Percentiles rank a stretch among this genome's conserved stretches.
Evolutionary conservation across 495 filamentous ascomycete genomes (phyloP).

Genomic region (Talaromyces adpressus): DNA sequence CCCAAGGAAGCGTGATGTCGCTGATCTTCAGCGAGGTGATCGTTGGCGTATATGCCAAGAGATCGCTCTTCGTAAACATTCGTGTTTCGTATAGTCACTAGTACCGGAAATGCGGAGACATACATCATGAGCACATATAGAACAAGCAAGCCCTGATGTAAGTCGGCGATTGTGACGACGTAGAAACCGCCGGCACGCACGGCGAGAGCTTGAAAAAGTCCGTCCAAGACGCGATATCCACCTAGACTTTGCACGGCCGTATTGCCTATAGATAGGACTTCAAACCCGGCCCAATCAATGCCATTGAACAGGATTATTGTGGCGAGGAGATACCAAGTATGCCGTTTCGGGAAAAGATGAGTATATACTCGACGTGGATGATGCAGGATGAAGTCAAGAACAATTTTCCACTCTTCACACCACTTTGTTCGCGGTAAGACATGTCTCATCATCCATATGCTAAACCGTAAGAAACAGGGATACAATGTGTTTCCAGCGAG

Average conservation of each 20-base stretch:
- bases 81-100: slow-evolving; percentile 56
- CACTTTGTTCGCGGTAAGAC: slow-evolving; percentile 33
- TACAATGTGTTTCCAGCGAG: slow-evolving; percentile 79
- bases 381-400: slow-evolving; percentile 70
- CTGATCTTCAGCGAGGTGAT: slow-evolving; percentile 14
- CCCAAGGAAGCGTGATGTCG: slow-evolving; percentile 2
- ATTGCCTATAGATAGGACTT: slow-evolving; percentile 72
- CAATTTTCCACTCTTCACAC: slow-evolving; percentile 50
- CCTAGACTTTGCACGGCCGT: slow-evolving; percentile 45
- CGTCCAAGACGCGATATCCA: slow-evolving; percentile 63
- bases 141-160: slow-evolving; percentile 68
- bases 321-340: slow-evolving; percentile 74
- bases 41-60: slow-evolving; percentile 55
- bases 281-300: slow-evolving; percentile 76
- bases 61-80: slow-evolving; percentile 75
- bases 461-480: slow-evolving; percentile 72
- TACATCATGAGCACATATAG: slow-evolving; percentile 96
- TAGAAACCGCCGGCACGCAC: slow-evolving; percentile 82
- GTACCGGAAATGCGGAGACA: slow-evolving; percentile 53
- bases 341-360: slow-evolving; percentile 67
- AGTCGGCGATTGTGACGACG: slow-evolving; percentile 61
- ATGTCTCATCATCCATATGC: slow-evolving; percentile 56
- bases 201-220: slow-evolving; percentile 76
- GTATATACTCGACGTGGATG: slow-evolving; percentile 79
- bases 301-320: slow-evolving; percentile 70